phyloP scores from a whole-genome alignment of 2,329 filamentous ascomycete genomes.

The Diaporthe citri region DNA sequence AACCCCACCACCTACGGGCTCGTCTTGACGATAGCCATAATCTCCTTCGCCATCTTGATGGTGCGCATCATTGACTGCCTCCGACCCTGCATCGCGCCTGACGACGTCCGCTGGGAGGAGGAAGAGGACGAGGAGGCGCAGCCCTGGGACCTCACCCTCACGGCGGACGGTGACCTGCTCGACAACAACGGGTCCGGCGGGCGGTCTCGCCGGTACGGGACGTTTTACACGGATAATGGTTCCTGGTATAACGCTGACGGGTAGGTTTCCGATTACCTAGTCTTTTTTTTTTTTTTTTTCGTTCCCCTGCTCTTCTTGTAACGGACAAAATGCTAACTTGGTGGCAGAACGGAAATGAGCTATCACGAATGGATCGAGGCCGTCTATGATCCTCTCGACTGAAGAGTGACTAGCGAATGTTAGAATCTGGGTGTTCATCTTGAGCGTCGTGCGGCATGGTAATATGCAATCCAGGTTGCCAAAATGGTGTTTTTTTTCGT shows the following conservation, averaged over 20 bases:
- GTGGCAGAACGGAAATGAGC: neutral
- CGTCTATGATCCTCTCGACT: constrained; percentile 7
- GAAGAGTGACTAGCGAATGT: neutral
- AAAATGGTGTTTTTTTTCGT: neutral
- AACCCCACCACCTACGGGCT: neutral
- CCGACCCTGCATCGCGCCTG: neutral
- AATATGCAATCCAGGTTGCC: neutral
- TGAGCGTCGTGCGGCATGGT: neutral
- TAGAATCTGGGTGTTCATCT: neutral
- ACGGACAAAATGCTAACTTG: neutral
- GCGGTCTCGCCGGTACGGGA: neutral
- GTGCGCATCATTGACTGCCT: neutral
- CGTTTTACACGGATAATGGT: neutral
- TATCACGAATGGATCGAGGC: neutral
- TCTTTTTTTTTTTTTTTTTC: neutral
- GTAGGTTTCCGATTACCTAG: neutral
- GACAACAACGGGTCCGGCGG: neutral
- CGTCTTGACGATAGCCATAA: neutral
- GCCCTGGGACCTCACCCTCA: neutral
- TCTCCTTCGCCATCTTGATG: neutral
- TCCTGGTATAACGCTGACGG: neutral
- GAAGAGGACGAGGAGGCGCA: neutral
- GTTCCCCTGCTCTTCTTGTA: neutral
- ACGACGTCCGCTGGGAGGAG: neutral
- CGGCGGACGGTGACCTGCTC: neutral